Conservation (phyloP, 179 eudicot genomes). For the Amaranthus tricolor region DNA sequence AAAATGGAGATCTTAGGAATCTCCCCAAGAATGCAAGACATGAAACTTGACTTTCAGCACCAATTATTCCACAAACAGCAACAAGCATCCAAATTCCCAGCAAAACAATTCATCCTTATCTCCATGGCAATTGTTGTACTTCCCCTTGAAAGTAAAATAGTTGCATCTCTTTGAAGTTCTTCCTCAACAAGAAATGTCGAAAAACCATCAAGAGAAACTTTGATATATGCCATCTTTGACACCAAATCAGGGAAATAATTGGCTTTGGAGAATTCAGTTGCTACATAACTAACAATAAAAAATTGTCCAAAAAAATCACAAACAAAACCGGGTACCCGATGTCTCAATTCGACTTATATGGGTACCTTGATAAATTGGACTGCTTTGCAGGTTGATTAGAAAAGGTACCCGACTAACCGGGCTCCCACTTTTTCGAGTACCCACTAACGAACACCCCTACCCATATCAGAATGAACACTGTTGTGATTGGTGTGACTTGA, state of each 20-base stretch:
- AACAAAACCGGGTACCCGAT: no score
- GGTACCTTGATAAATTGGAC: no score
- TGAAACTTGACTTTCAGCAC: slow-evolving; percentile 91
- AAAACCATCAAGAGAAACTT: slow-evolving; percentile 88
- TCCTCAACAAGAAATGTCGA: slow-evolving; percentile 66
- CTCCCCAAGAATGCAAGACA: slow-evolving; percentile 96
- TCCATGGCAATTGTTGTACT: slow-evolving; percentile 64
- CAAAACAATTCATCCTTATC: slow-evolving; percentile 68
- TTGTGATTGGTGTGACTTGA: no score
- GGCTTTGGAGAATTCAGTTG: slow-evolving; percentile 96
- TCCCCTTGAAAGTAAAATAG: slow-evolving; percentile 51
- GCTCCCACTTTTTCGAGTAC: no score
- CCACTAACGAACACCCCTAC: no score
- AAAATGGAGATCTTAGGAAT: slow-evolving; percentile 76
- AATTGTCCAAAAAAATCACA: no score
- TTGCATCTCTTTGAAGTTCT: slow-evolving; percentile 82
- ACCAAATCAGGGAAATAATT: slow-evolving; percentile 83
- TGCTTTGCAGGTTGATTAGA: no score
- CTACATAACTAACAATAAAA: no score
- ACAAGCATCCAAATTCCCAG: slow-evolving; percentile 94
- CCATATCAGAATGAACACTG: no score
- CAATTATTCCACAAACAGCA: slow-evolving; percentile 91
- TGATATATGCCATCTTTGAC: slow-evolving; percentile 96
- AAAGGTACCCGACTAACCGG: no score
- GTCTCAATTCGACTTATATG: no score